Percentiles rank a stretch among this genome's conserved stretches.
Conservation (phyloP, 1,139 yeast genomes). For the Pichia sp. region DNA sequence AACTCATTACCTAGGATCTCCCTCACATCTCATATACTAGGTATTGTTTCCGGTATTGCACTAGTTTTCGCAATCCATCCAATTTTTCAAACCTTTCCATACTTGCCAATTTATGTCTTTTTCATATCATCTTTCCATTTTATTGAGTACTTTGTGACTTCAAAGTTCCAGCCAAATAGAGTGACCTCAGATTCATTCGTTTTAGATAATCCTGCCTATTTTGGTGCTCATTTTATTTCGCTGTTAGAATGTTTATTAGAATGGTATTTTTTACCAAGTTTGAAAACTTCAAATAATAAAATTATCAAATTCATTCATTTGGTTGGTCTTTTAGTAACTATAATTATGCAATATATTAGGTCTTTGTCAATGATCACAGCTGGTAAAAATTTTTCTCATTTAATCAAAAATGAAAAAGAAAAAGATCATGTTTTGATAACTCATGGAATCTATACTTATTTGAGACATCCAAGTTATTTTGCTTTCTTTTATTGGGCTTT, state of each 20-base stretch:
- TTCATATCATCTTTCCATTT: constrained; percentile 63
- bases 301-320: constrained; percentile 2
- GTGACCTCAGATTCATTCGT: constrained; percentile 73
- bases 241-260: constrained; percentile 42
- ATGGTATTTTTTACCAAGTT: constrained; percentile 32
- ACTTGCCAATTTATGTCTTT: constrained; percentile 44
- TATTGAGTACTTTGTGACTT: constrained; percentile 74
- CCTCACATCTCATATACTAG: constrained; percentile 18
- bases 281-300: constrained; percentile 9
- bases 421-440: constrained; percentile 62
- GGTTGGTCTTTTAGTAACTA: constrained; percentile 42
- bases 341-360: constrained; percentile 61
- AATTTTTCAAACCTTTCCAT: constrained; percentile 35
- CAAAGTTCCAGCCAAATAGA: constrained; percentile 58
- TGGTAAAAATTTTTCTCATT: constrained; percentile 79
- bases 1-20: not conserved
- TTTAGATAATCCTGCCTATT: constrained; percentile 58
- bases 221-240: constrained; percentile 55
- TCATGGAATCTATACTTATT: constrained; percentile 56
- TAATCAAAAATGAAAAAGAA: constrained; percentile 50
- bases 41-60: constrained; percentile 35
- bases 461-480: constrained; percentile 85
- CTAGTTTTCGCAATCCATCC: constrained; percentile 24
- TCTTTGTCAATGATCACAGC: constrained; percentile 84
- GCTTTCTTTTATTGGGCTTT: constrained; percentile 94